These are phyloP conservation scores for Chlamydomonas schloesseri DNA, from an alignment of 139 green algal species.

Conservation along the genomic window DNA sequence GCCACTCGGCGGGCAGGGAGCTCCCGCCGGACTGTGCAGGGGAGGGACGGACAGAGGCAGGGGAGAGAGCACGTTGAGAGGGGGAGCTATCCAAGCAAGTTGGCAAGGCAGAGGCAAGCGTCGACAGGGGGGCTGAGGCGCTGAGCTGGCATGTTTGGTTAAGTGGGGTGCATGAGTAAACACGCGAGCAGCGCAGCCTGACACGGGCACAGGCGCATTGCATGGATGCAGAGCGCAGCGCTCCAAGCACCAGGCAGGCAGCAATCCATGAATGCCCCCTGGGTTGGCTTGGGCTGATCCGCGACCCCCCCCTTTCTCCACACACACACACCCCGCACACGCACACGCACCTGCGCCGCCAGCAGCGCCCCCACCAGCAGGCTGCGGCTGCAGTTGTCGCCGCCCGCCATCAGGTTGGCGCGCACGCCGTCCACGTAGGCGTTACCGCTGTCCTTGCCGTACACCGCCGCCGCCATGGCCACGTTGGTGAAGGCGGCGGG, in stretches of 20 bases:
- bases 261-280: too few relatives aligned
- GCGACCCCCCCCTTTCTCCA: neutral
- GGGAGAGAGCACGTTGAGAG: too few relatives aligned
- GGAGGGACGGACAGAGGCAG: too few relatives aligned
- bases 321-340: neutral
- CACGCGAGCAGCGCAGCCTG: too few relatives aligned
- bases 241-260: neutral
- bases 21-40: neutral
- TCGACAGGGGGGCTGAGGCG: too few relatives aligned
- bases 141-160: too few relatives aligned
- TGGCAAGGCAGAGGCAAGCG: too few relatives aligned
- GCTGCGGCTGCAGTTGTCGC: slow-evolving; percentile 67
- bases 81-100: too few relatives aligned
- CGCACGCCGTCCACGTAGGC: slow-evolving; percentile 66
- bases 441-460: neutral
- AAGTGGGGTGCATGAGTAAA: too few relatives aligned
- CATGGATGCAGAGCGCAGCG: too few relatives aligned
- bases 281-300: too few relatives aligned
- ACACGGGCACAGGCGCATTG: too few relatives aligned
- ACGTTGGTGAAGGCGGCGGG: slow-evolving; percentile 56
- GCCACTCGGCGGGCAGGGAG: slow-evolving; percentile 32
- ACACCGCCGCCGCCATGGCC: slow-evolving; percentile 46
- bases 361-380: slow-evolving; percentile 64
- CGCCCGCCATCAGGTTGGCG: slow-evolving; percentile 67
- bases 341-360: slow-evolving; percentile 25